Conservation (phyloP, 2,329 filamentous ascomycete species). For the Aspergillus viridinutans region DNA sequence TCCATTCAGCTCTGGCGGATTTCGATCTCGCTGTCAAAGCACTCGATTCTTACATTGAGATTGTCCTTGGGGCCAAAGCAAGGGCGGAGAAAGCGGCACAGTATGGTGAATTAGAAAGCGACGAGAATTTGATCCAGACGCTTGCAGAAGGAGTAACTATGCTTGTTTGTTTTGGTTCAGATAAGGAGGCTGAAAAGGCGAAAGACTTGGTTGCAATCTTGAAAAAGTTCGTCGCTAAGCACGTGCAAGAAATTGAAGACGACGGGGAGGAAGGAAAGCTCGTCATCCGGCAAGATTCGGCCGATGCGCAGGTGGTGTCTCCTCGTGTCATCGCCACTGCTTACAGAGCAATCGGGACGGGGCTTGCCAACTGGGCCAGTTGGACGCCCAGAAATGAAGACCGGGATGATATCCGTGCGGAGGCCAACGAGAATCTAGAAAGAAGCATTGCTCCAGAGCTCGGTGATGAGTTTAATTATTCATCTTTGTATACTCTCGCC, state of each 20-base stretch:
- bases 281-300: conserved; percentile 13
- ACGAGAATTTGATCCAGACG: conserved; percentile 71
- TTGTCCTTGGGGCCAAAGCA: conserved; percentile 79
- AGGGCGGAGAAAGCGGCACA: conserved; percentile 66
- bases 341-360: conserved; percentile 81
- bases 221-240: conserved; percentile 68
- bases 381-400: conserved; percentile 70
- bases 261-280: conserved; percentile 19
- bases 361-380: conserved; percentile 81
- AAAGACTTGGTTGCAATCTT: conserved; percentile 65
- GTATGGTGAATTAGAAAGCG: conserved; percentile 71
- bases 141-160: conserved; percentile 75
- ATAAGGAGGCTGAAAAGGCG: conserved; percentile 73
- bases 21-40: conserved; percentile 89
- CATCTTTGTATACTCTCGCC: conserved; percentile 74
- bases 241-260: conserved; percentile 32
- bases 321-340: conserved; percentile 62
- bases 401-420: conserved; percentile 68
- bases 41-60: conserved; percentile 85
- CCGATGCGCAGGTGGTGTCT: conserved; percentile 42
- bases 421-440: conserved; percentile 71
- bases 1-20: conserved; percentile 82
- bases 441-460: conserved; percentile 66
- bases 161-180: conserved; percentile 75
- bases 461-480: conserved; percentile 63